Evolutionary conservation across 1,139 yeast genomes (phyloP).

Genomic region (Pneumocystis jirovecii): DNA sequence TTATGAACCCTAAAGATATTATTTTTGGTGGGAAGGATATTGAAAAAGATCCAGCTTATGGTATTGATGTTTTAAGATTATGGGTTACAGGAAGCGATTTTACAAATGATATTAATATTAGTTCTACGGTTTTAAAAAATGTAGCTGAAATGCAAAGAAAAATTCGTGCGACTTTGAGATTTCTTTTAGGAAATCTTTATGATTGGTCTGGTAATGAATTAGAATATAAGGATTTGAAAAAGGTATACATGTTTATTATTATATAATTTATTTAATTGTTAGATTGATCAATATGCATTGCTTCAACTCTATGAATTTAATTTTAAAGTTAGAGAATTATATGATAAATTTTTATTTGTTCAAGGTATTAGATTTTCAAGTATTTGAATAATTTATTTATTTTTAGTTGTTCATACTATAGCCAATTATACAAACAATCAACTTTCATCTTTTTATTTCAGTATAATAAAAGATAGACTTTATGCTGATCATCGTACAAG

Average conservation of each 20-base stretch:
- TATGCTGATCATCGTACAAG: slow-evolving; percentile 50
- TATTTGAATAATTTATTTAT: slow-evolving; percentile 1
- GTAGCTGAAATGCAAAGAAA: slow-evolving; percentile 73
- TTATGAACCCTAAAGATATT: slow-evolving; percentile 48
- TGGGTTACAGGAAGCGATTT: slow-evolving; percentile 88
- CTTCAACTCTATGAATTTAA: slow-evolving; percentile 40
- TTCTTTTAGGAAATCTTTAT: slow-evolving; percentile 59
- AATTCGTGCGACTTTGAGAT: slow-evolving; percentile 66
- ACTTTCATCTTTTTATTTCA: slow-evolving; percentile 74
- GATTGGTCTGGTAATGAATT: slow-evolving; percentile 21
- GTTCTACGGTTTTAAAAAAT: slow-evolving; percentile 55
- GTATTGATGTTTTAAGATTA: slow-evolving; percentile 79
- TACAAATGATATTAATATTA: slow-evolving; percentile 62
- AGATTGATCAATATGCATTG: slow-evolving; percentile 54
- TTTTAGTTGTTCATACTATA: slow-evolving; percentile 30
- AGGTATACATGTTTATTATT: slow-evolving; percentile 17
- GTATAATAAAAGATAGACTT: slow-evolving; percentile 67
- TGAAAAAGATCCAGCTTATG: slow-evolving; percentile 49
- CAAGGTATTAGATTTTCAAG: slow-evolving; percentile 28
- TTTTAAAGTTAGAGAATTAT: slow-evolving; percentile 31
- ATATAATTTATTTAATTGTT: slow-evolving; percentile 27
- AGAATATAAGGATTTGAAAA: slow-evolving; percentile 13
- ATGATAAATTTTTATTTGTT: slow-evolving; percentile 48
- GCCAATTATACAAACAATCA: slow-evolving; percentile 61
- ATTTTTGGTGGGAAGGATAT: slow-evolving; percentile 49